Evolutionary conservation across 257 asterid genomes (phyloP), one percentile per base, ranked within the genome.

Genomic region (Leonotis leonurus): DNA sequence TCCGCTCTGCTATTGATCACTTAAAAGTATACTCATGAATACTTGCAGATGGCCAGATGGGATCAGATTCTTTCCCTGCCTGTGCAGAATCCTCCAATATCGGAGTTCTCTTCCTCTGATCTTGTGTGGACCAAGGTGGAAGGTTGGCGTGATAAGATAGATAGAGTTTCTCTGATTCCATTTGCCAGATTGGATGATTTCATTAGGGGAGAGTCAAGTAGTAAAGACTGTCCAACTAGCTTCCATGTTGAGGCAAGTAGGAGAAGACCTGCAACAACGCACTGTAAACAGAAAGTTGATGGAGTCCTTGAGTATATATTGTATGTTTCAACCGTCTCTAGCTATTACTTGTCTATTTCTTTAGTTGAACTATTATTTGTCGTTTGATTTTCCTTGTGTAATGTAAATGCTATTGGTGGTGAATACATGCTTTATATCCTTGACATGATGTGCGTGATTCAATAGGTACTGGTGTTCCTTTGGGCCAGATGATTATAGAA

Each of bases 401-500:
- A n/a, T n/a, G n/a, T n/a, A 30, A n/a, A 16, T 37, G 54, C 27
- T 49, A 63, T 41, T 29, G 32, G 3, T 44, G 52, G 40, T 41
- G 69, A 53, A 55, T 44, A 41, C 36, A 36, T 45, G 49, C 26
- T n/a, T 29, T 16, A 29, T 44, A 51, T 52, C 20, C 16, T 25
- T 35, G 30, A 30, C 44, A 20, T 65, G 64, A 65, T n/a, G n/a
- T n/a, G n/a, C n/a, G n/a, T n/a, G n/a, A n/a, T n/a, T n/a, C n/a
- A n/a, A n/a, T n/a, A 92, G 99, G 86, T 92, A 92, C 68, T 92
- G 99, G 99, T 92, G 99, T 79, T 92, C 99, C 13, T 92, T 92
- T 78, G 99, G 99, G 65, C 99, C 99, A 22, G 99, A 92, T 78
- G 89, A 92, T 71, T 92, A 92, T 65, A 97, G 99, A 45, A 96